Evolutionary conservation across 345 rosid species (phyloP), one percentile per base, ranked within the genome.

Genomic region (Laguncularia racemosa): DNA sequence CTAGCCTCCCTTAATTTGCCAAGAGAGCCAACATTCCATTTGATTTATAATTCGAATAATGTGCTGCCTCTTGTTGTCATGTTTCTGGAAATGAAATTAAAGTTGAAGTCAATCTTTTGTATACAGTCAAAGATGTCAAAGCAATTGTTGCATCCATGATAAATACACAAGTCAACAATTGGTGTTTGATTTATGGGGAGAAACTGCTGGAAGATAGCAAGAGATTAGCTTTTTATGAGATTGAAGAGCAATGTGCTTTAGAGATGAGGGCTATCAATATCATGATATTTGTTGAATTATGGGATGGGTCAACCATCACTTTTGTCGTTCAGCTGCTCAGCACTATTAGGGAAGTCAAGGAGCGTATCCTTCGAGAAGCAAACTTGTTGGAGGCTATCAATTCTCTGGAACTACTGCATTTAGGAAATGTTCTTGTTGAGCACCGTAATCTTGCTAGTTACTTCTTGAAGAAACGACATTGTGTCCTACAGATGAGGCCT

Each of bases 191-290:
- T 45, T 46, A 59, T 57, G 59, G 17, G 0, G 76, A 73, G 28
- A 55, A 43, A 51, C 43, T 21, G 62, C 80, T 78, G 14, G 70
- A 67, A 43, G 69, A 59, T 58, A 53, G 53, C 17, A 72, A 67
- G 55, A 69, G 60, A 20, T 45, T 78, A 64, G 78, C 80, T 45
- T 67, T 18, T 50, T 72, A 70, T 16, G 58, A 59, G 46, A 53
- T 72, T 46, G 56, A 70, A 64, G 73, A 78, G 14, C 40, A 33
- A 4, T 10, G 7, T 33, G 9, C 9, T 4, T 33, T 33, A 33
- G 40, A 33, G 40, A 33, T 33, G 40, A 33, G 9, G 40, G 9
- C 0, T 33, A 9, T 5, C 40, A 33, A 4, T 0, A 33, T 33
- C 40, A 33, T 6, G 1, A 33, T 33, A 33, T 33, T 9, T 33